Base-by-base conservation (phyloP, 192 early-diverging fungal species). In the Funneliformis mosseae region DNA sequence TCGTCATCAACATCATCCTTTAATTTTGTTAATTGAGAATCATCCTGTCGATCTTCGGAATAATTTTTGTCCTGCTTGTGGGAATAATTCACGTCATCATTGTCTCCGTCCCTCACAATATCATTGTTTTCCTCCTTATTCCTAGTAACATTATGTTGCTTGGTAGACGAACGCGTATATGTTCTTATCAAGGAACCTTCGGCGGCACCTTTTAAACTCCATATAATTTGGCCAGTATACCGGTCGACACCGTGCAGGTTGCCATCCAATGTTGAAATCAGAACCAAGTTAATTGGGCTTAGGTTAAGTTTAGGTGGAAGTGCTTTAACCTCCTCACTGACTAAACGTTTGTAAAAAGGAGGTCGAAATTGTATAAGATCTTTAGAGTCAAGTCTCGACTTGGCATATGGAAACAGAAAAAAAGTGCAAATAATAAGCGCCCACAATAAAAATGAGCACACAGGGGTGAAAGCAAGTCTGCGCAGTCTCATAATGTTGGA, bases 221-320 rank as follows among this genome's bases (percentile, higher is more conserved):
- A 96, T 9, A 90, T 64, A 4, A 92, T 75, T 6, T 82, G 71
- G 6, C 94, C 91, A 21, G 88, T 88, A 4, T 81, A 71, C 5
- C 82, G 82, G 59, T 91, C 79, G 21, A 96, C 87, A 66, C 90
- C 92, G 67, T 94, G 91, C 67, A 96, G 81, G 23, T 85, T 77
- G 16, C 95, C 95, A 84, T 96, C 95, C 28, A 96, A 72, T 0
- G 95, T 94, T 8, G 92, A 87, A 28, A 94, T 88, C 9, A 96
- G 77, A 9, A 94, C 77, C 12, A 94, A 46, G 9, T 78, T 68
- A 18, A 84, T 81, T 1, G 59, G 18, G 1, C 38, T 14, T 62
- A 81, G 82, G 0, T 84, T 81, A 28, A 69, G 67, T 69, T 69
- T 69, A 39, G 67, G 67, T 16, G 67, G 67, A 18, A 69, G 33